phyloP scores from a whole-genome alignment of 1,139 yeast species.

The Debaryomyces sp. region DNA sequence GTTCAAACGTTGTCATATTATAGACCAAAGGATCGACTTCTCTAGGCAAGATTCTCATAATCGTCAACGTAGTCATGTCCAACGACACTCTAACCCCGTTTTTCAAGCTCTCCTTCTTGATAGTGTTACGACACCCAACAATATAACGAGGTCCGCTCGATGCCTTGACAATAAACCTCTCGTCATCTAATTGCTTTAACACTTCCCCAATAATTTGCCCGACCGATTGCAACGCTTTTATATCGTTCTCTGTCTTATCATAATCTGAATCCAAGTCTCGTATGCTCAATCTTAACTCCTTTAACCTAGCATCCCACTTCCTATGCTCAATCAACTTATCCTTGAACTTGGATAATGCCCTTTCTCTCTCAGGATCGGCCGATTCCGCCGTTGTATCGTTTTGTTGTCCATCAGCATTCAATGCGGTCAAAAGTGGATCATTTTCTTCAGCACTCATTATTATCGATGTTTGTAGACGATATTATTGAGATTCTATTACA shows the following conservation, averaged over 20 bases:
- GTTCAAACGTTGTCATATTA: constrained; percentile 97
- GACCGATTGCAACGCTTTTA: constrained; percentile 94
- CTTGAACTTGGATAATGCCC: constrained; percentile 79
- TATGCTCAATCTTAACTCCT: constrained; percentile 80
- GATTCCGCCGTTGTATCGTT: constrained; percentile 28
- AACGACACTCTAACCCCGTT: constrained; percentile 96
- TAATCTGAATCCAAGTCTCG: constrained; percentile 82
- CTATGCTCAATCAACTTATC: constrained; percentile 90
- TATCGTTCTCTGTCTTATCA: constrained; percentile 94
- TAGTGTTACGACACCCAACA: constrained; percentile 95
- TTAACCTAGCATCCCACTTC: constrained; percentile 91
- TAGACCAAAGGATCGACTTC: constrained; percentile 98
- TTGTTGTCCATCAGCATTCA: constrained; percentile 45
- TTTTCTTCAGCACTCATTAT: constrained; percentile 61
- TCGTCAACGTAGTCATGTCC: constrained; percentile 97
- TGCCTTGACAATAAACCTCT: constrained; percentile 94
- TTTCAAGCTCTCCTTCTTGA: constrained; percentile 78
- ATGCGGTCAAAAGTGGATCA: constrained; percentile 76
- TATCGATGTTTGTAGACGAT: background rate
- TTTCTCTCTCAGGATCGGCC: constrained; percentile 74
- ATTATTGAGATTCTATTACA: background rate
- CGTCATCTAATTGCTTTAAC: constrained; percentile 92
- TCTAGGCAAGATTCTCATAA: constrained; percentile 95
- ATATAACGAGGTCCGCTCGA: constrained; percentile 97
- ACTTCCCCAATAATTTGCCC: constrained; percentile 99